Evolutionary conservation across 768 basidiomycete genomes (phyloP).

Genomic region (Podaxis sp.): DNA sequence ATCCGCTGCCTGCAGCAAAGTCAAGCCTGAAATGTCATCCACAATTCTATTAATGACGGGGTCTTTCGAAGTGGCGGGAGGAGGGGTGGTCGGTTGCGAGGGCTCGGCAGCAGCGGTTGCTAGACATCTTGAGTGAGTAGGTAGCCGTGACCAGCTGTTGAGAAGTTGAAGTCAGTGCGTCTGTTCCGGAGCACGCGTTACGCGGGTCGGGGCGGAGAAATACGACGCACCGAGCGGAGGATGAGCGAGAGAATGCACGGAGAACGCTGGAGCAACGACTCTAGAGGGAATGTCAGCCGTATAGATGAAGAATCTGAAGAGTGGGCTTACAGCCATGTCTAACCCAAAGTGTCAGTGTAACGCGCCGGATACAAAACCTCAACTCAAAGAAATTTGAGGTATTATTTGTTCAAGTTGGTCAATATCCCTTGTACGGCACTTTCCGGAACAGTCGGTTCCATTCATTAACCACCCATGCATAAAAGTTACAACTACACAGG

Average conservation of each 20-base stretch:
- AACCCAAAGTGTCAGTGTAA: conserved; percentile 22
- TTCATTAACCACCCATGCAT: not conserved
- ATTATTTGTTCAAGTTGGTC: conserved; percentile 33
- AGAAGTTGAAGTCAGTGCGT: conserved; percentile 14
- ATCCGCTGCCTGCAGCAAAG: conserved; percentile 93
- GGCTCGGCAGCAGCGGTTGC: conserved; percentile 53
- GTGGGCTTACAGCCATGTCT: conserved; percentile 43
- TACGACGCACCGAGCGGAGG: conserved; percentile 34
- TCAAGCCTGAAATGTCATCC: conserved; percentile 86
- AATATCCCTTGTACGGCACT: conserved; percentile 16
- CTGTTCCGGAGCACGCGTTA: conserved; percentile 8
- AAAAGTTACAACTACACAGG: not conserved
- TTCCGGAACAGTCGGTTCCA: not conserved
- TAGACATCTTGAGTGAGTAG: conserved; percentile 51
- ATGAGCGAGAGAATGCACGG: conserved; percentile 42
- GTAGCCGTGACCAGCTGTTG: conserved; percentile 37
- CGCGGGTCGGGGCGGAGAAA: not conserved
- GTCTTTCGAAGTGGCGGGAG: conserved; percentile 50
- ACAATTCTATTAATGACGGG: conserved; percentile 81
- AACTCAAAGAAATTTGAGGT: conserved; percentile 35
- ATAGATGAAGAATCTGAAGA: not conserved
- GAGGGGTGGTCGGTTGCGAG: conserved; percentile 38
- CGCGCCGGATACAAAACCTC: conserved; percentile 21
- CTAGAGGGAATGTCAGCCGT: conserved; percentile 23
- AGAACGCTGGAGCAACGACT: conserved; percentile 45